Evolutionary conservation across 2,329 filamentous ascomycete species (phyloP).

Genomic region (Emericellopsis atlantica): DNA sequence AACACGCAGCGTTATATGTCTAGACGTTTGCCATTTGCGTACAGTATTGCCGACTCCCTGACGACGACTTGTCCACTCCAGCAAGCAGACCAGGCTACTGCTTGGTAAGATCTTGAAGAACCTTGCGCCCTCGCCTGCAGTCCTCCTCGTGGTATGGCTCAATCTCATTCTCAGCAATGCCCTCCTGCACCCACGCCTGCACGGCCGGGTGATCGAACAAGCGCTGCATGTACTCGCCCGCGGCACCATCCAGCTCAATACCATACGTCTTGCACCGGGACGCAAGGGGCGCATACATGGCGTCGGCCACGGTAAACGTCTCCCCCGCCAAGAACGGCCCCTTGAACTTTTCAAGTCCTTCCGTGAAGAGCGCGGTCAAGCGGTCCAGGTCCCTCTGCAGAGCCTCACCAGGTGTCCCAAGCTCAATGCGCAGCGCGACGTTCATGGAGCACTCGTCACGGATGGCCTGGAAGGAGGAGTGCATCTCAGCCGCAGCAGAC

Average conservation of each 20-base stretch:
- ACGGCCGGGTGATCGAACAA: conserved; percentile 20
- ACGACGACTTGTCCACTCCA: too few species aligned
- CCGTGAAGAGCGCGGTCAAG: conserved; percentile 20
- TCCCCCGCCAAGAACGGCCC: conserved; percentile 26
- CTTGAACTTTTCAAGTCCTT: conserved; percentile 24
- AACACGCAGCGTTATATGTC: too few species aligned
- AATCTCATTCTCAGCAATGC: conserved; percentile 21
- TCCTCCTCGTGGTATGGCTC: conserved; percentile 24
- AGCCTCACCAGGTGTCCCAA: conserved; percentile 13
- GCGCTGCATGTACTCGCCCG: conserved; percentile 19
- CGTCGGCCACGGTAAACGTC: conserved; percentile 24
- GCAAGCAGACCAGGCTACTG: neutral
- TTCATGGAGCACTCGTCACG: conserved; percentile 29
- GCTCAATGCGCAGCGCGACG: conserved; percentile 22
- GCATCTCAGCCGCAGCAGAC: conserved; percentile 31
- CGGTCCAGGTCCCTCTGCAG: conserved; percentile 21
- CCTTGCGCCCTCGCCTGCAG: conserved; percentile 15
- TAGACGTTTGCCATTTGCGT: too few species aligned
- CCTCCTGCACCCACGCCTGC: conserved; percentile 22
- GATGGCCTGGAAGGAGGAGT: conserved; percentile 26
- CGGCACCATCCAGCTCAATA: conserved; percentile 12
- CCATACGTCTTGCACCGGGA: conserved; percentile 24
- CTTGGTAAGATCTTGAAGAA: conserved; percentile 14
- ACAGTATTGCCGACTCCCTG: too few species aligned
- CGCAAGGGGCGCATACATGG: conserved; percentile 28